These are phyloP conservation scores for Yamadazyma buinensis DNA, from an alignment of 1,139 yeast genomes.

Conservation along the genomic window DNA sequence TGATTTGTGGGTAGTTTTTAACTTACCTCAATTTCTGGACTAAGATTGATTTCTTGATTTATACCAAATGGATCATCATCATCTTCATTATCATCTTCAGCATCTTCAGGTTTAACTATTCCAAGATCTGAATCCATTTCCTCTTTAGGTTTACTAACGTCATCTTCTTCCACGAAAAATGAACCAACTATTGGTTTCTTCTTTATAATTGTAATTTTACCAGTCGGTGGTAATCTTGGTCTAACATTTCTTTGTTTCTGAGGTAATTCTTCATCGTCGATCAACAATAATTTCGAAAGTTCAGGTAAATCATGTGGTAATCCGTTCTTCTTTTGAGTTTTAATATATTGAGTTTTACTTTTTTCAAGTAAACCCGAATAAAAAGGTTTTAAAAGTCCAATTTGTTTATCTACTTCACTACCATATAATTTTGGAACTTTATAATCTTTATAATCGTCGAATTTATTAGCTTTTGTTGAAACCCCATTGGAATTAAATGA, in stretches of 20 bases:
- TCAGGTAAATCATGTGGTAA: conserved; percentile 44
- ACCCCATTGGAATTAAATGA: conserved; percentile 41
- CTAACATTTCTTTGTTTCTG: conserved; percentile 75
- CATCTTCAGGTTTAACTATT: background rate
- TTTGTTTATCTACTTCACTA: conserved; percentile 48
- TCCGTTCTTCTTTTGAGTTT: conserved; percentile 53
- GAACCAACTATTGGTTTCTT: conserved; percentile 55
- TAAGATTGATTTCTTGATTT: no score
- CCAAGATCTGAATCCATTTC: conserved; percentile 3
- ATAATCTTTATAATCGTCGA: conserved; percentile 59
- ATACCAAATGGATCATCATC: conserved; percentile 7
- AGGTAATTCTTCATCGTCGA: conserved; percentile 82
- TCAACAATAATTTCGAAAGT: conserved; percentile 39
- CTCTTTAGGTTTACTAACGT: conserved; percentile 3
- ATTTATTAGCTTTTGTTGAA: conserved; percentile 47
- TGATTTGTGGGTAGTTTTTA: no score
- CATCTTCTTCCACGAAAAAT: conserved; percentile 36
- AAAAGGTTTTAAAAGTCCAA: conserved; percentile 60
- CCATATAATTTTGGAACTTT: conserved; percentile 47
- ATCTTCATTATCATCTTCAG: background rate
- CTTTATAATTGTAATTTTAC: conserved; percentile 72
- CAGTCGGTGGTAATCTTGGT: conserved; percentile 90
- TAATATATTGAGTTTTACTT: conserved; percentile 45
- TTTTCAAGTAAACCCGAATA: conserved; percentile 49
- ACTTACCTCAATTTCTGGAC: no score